Percentiles rank a stretch among this genome's conserved stretches.
phyloP scores from a whole-genome alignment of 2,329 filamentous ascomycete species.

The Sordariomycetes sp. region DNA sequence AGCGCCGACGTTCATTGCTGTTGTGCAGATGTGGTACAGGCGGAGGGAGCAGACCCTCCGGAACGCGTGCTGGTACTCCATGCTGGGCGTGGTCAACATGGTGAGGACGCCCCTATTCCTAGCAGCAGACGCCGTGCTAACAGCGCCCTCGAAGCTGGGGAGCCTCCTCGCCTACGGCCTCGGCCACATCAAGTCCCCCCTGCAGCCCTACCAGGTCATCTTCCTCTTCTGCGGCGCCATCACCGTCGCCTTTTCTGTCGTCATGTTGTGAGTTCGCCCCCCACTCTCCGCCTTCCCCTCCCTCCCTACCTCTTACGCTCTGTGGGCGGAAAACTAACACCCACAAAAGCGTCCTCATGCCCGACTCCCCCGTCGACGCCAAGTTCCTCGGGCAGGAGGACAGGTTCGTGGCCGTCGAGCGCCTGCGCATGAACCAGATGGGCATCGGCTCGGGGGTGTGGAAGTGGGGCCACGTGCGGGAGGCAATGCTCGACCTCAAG shows the following conservation, averaged over 20 bases:
- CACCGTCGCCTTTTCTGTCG: slow-evolving; percentile 44
- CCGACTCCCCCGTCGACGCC: slow-evolving; percentile 45
- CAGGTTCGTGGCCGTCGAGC: slow-evolving; percentile 56
- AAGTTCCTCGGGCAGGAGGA: slow-evolving; percentile 54
- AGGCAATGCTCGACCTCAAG: slow-evolving; percentile 41
- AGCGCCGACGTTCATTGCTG: slow-evolving; percentile 36
- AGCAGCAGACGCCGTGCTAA: background rate
- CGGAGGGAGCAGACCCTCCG: slow-evolving; percentile 2
- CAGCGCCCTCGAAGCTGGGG: slow-evolving; percentile 9
- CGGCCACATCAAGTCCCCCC: slow-evolving; percentile 15
- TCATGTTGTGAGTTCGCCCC: slow-evolving; percentile 50
- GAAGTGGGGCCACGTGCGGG: slow-evolving; percentile 33
- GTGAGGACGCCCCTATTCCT: slow-evolving; percentile 11
- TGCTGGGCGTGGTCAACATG: slow-evolving; percentile 11
- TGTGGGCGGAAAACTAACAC: background rate
- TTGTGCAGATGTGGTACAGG: slow-evolving; percentile 11
- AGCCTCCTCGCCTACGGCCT: slow-evolving; percentile 18
- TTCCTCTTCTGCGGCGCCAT: slow-evolving; percentile 54
- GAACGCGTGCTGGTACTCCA: background rate
- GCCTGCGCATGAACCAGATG: slow-evolving; percentile 52
- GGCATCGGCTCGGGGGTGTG: slow-evolving; percentile 35
- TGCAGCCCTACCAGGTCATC: slow-evolving; percentile 18
- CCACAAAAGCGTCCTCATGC: slow-evolving; percentile 32
- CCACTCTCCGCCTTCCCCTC: slow-evolving; percentile 11
- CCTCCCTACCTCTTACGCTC: background rate